phyloP scores from a whole-genome alignment of 2,329 filamentous ascomycete species.

The Endothia cerciana region DNA sequence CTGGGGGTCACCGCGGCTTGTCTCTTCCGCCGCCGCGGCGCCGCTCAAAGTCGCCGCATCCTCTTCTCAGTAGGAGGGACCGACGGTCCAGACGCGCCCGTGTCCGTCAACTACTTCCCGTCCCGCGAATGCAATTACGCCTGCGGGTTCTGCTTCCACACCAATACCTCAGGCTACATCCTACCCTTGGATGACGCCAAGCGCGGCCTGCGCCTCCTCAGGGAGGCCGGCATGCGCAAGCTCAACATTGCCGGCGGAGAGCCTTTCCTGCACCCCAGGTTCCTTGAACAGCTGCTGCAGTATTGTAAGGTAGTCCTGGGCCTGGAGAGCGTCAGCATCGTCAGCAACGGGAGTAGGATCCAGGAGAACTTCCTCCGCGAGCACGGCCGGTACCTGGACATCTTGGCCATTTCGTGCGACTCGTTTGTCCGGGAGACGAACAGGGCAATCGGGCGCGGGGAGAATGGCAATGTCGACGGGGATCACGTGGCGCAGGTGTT shows the following conservation, averaged over 20 bases:
- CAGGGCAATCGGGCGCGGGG: constrained; percentile 52
- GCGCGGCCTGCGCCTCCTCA: constrained; percentile 48
- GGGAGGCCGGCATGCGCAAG: constrained; percentile 42
- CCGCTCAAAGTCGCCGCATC: neutral
- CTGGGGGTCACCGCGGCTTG: neutral
- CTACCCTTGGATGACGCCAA: constrained; percentile 47
- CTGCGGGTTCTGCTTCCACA: constrained; percentile 63
- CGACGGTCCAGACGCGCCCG: neutral
- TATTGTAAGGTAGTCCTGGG: constrained; percentile 53
- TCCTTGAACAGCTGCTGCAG: constrained; percentile 43
- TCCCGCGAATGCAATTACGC: constrained; percentile 29
- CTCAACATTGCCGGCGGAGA: constrained; percentile 40
- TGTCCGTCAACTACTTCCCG: constrained; percentile 32
- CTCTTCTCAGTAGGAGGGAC: neutral
- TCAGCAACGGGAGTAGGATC: constrained; percentile 56
- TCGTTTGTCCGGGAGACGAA: constrained; percentile 56
- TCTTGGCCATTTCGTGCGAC: constrained; percentile 60
- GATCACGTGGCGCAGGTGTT: constrained; percentile 50
- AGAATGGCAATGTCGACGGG: constrained; percentile 36
- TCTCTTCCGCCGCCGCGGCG: neutral
- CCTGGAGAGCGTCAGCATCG: constrained; percentile 56
- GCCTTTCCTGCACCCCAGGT: constrained; percentile 41
- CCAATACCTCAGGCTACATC: constrained; percentile 51
- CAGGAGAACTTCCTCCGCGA: constrained; percentile 46
- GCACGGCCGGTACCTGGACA: constrained; percentile 51